phyloP scores from a whole-genome alignment of 2,329 filamentous ascomycete genomes.

The Celoporthe dispersa region DNA sequence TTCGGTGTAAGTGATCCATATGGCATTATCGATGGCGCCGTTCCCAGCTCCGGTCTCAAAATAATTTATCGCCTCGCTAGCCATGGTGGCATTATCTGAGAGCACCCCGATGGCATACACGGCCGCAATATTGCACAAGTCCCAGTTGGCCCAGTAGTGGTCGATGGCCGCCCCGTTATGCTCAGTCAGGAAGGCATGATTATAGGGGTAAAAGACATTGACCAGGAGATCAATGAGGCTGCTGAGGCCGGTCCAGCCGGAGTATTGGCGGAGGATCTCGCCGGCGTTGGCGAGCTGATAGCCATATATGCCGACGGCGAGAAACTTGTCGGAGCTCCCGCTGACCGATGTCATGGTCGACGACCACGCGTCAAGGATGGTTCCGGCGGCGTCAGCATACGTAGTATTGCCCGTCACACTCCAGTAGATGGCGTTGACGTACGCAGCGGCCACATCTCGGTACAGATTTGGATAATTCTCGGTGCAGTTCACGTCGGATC shows the following conservation, averaged over 20 bases:
- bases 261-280: too few relatives aligned
- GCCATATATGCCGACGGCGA: too few relatives aligned
- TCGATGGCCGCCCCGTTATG: conserved; percentile 32
- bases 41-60: conserved; percentile 45
- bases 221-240: conserved; percentile 35
- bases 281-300: too few relatives aligned
- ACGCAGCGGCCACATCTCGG: too few relatives aligned
- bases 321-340: too few relatives aligned
- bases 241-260: background rate
- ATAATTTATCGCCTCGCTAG: conserved; percentile 44
- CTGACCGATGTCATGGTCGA: too few relatives aligned
- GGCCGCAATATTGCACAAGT: conserved; percentile 48
- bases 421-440: too few relatives aligned
- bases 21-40: conserved; percentile 41
- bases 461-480: too few relatives aligned
- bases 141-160: conserved; percentile 51
- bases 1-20: conserved; percentile 39
- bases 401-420: too few relatives aligned
- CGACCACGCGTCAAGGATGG: too few relatives aligned
- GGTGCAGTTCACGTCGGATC: too few relatives aligned
- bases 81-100: conserved; percentile 47
- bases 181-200: conserved; percentile 39
- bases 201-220: conserved; percentile 44
- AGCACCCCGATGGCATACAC: conserved; percentile 46
- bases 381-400: too few relatives aligned